A percentile compares a stretch with the other conserved stretches of the same genome.
Conservation (phyloP, 2,329 filamentous ascomycete genomes). For the Phaeosphaeria sp. region DNA sequence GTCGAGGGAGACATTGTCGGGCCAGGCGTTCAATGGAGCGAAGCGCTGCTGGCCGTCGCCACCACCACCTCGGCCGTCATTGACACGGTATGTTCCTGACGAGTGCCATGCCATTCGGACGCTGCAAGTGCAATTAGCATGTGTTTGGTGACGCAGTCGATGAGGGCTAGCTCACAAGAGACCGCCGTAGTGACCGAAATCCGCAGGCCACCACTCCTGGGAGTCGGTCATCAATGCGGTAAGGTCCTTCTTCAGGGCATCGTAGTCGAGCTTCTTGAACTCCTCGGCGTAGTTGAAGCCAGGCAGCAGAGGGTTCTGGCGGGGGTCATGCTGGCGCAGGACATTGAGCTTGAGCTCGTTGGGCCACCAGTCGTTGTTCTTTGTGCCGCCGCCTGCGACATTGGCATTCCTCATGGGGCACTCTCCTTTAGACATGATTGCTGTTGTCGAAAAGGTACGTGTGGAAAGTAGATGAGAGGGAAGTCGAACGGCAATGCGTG, state of each 20-base stretch:
- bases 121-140: constrained; percentile 22
- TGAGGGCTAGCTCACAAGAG: constrained; percentile 59
- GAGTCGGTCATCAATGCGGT: constrained; percentile 76
- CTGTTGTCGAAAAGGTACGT: constrained; percentile 20
- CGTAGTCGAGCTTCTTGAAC: constrained; percentile 75
- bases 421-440: constrained; percentile 42
- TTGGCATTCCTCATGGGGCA: constrained; percentile 45
- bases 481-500: constrained; percentile 10
- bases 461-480: constrained; percentile 7
- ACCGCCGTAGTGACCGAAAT: constrained; percentile 82
- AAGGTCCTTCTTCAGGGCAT: constrained; percentile 76
- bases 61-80: constrained; percentile 76
- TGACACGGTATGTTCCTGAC: constrained; percentile 77
- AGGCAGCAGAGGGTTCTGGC: constrained; percentile 67
- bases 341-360: constrained; percentile 71
- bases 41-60: constrained; percentile 80
- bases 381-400: constrained; percentile 66
- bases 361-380: constrained; percentile 78
- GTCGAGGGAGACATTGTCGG: constrained; percentile 78
- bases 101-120: constrained; percentile 84
- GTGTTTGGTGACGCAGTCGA: neutral
- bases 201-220: constrained; percentile 82
- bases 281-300: constrained; percentile 76
- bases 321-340: constrained; percentile 71
- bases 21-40: constrained; percentile 82